Percentiles rank a stretch among this genome's conserved stretches.
Conservation (phyloP, 805 yeast genomes). For the Debaryomyces hansenii region DNA sequence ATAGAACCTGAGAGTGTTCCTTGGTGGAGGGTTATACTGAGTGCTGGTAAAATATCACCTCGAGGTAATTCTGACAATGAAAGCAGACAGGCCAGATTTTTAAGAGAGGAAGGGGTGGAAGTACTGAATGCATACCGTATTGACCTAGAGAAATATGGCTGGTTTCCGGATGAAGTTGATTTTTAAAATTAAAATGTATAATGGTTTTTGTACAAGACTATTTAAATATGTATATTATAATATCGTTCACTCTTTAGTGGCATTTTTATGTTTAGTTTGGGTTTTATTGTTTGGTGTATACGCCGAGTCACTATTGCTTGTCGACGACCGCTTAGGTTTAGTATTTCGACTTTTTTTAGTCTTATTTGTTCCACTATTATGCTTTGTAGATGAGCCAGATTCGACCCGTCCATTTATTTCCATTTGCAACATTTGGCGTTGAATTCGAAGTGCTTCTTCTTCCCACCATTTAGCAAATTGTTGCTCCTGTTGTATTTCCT, state of each 20-base stretch:
- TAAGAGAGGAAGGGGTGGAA: slow-evolving; percentile 49
- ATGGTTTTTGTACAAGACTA: too few relatives aligned
- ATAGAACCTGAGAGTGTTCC: slow-evolving; percentile 46
- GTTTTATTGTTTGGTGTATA: too few relatives aligned
- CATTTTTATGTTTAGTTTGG: background rate
- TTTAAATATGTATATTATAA: too few relatives aligned
- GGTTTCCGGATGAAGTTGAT: slow-evolving; percentile 63
- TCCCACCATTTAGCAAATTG: slow-evolving; percentile 90
- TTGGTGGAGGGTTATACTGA: slow-evolving; percentile 78
- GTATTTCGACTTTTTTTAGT: background rate
- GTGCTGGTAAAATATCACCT: slow-evolving; percentile 63
- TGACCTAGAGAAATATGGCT: slow-evolving; percentile 52
- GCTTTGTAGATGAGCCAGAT: background rate
- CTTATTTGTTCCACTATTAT: background rate
- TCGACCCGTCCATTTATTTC: background rate
- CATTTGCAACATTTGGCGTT: slow-evolving; percentile 30
- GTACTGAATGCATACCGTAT: slow-evolving; percentile 38
- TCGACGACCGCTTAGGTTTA: background rate
- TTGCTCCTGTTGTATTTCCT: slow-evolving; percentile 77
- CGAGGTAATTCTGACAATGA: slow-evolving; percentile 45
- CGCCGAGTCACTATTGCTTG: too few relatives aligned
- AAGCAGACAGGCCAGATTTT: slow-evolving; percentile 42
- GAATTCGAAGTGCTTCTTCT: slow-evolving; percentile 69
- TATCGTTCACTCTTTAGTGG: background rate
- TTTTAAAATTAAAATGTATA: slow-evolving; percentile 3